phyloP scores from a whole-genome alignment of 441 rosid genomes.

The Pelargonium cotyledonis region DNA sequence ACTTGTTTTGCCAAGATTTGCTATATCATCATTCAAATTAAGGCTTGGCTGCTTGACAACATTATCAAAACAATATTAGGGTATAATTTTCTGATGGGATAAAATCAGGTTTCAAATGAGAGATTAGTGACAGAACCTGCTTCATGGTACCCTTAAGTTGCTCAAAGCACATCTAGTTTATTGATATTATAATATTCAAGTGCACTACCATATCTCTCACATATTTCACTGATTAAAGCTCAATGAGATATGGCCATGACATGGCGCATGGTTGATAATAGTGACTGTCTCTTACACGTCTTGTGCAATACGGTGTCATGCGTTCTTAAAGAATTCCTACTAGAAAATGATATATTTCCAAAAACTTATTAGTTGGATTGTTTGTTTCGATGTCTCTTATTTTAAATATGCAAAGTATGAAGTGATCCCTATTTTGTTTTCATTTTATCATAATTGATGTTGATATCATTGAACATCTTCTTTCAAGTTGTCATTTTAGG shows the following conservation, averaged over 20 bases:
- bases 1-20: neutral
- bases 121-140: neutral
- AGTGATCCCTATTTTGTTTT: too few relatives aligned
- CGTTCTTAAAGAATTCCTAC: too few relatives aligned
- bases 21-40: neutral
- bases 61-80: neutral
- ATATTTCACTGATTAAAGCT: neutral
- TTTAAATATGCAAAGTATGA: too few relatives aligned
- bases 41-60: neutral
- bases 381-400: too few relatives aligned
- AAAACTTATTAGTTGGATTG: too few relatives aligned
- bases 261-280: neutral
- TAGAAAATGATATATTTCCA: too few relatives aligned
- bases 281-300: neutral
- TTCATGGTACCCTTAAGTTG: neutral
- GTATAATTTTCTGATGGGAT: neutral
- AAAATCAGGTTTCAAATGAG: neutral
- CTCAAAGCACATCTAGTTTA: neutral
- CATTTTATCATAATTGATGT: neutral
- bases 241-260: neutral
- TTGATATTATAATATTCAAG: neutral
- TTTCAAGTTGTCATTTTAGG: constrained; percentile 1
- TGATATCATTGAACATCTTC: neutral
- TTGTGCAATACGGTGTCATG: too few relatives aligned
- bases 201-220: neutral